A percentile compares a stretch with the other conserved stretches of the same genome.
phyloP scores from a whole-genome alignment of 495 filamentous ascomycete species.

The Talaromyces ruber region DNA sequence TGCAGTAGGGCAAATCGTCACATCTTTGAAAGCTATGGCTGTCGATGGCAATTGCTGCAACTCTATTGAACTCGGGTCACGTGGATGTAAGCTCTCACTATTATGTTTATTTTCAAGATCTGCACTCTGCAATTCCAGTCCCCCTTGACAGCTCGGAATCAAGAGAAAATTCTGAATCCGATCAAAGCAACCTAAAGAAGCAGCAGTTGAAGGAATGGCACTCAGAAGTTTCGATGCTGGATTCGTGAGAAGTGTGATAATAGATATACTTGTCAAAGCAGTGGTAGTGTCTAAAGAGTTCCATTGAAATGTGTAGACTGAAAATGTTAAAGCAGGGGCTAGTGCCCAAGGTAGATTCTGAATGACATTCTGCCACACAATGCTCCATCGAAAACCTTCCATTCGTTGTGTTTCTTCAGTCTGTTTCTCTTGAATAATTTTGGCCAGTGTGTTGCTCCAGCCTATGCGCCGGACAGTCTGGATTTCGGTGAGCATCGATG shows the following conservation, averaged over 20 bases:
- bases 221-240: constrained; percentile 48
- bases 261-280: constrained; percentile 51
- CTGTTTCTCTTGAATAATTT: constrained; percentile 39
- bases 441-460: constrained; percentile 20
- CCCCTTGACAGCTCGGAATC: constrained; percentile 13
- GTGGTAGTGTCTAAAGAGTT: constrained; percentile 35
- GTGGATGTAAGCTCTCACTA: neutral
- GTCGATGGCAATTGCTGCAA: neutral
- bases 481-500: constrained; percentile 42
- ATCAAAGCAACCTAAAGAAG: constrained; percentile 46
- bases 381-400: constrained; percentile 42
- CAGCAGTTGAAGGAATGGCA: constrained; percentile 41
- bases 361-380: constrained; percentile 35
- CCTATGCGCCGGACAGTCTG: constrained; percentile 51
- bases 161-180: constrained; percentile 55
- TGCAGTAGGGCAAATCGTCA: neutral
- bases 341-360: constrained; percentile 25
- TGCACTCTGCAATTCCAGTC: neutral
- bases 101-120: neutral
- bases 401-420: constrained; percentile 49
- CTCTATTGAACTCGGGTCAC: neutral
- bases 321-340: constrained; percentile 43
- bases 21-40: neutral
- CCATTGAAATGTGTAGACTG: constrained; percentile 33
- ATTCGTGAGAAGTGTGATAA: constrained; percentile 48